These are phyloP conservation scores for Cryptosporidium sp. DNA, from an alignment of 169 alveolate species.

Conservation along the genomic window DNA sequence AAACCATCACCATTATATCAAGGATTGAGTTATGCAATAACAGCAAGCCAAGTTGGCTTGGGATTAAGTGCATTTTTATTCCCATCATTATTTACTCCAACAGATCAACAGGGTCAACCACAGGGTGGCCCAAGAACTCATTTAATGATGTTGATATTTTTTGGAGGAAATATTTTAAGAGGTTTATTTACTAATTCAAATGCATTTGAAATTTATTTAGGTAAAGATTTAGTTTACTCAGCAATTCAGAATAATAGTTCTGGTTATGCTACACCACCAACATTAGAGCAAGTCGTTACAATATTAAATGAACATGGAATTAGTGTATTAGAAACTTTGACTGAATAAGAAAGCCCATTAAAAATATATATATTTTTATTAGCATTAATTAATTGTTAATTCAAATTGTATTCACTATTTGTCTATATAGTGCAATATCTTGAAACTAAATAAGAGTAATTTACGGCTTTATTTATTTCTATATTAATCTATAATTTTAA, in stretches of 20 bases:
- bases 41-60: constrained; percentile 54
- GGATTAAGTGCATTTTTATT: constrained; percentile 66
- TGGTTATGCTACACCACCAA: constrained; percentile 65
- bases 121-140: constrained; percentile 69
- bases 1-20: constrained; percentile 48
- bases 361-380: too few species aligned
- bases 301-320: constrained; percentile 79
- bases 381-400: too few species aligned
- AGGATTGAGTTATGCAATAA: constrained; percentile 51
- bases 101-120: constrained; percentile 47
- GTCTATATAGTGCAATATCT: too few species aligned
- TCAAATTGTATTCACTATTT: too few species aligned
- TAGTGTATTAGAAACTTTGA: constrained; percentile 79
- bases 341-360: constrained; percentile 37
- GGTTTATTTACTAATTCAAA: constrained; percentile 65
- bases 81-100: constrained; percentile 42
- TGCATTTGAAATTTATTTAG: constrained; percentile 67
- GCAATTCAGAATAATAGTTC: constrained; percentile 60
- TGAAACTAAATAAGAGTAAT: too few species aligned
- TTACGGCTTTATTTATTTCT: background rate
- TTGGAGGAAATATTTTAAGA: constrained; percentile 54
- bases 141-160: constrained; percentile 52
- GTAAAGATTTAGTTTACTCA: constrained; percentile 50
- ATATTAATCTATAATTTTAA: too few species aligned
- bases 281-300: constrained; percentile 72